Base-by-base conservation (phyloP, 257 asterid genomes). In the Solanum appendiculatum region DNA sequence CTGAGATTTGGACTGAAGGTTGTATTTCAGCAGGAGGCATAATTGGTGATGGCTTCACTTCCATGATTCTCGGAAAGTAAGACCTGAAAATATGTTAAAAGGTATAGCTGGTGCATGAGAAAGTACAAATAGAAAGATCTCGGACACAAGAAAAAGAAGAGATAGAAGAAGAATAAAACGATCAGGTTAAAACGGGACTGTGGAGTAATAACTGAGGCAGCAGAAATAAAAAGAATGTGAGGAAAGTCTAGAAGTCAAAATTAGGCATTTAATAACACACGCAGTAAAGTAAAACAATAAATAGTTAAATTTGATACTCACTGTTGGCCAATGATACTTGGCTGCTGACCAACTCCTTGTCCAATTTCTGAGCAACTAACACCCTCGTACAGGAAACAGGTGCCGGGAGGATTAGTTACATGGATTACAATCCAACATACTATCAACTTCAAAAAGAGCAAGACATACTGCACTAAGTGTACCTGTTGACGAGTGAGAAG, bases 21-120 rank as follows among this genome's bases (percentile, higher is more conserved):
- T 44, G 75, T 16, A 84, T 80, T 51, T 60, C 89, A 54, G 68
- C 88, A 46, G 88, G 89, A 88, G 34, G 48, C 58, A 88, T 58
- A 25, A 82, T 25, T 36, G 85, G 69, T 36, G 86, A 6, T 69
- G 84, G 73, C 56, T 72, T 70, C 56, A 74, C 29, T 25, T 78
- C 9, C 37, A 40, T 78, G 56, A 39, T 69, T 48, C 85, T 84
- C 85, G 7, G 86, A 81, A 80, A 31, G 37, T 13, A 84, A 81
- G 83, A 72, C 87, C 90, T 87, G 90, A 58, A 56, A 68, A 87
- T 33, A 82, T 25, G 48, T 42, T 27, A 23, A n/a, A n/a, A 11
- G 20, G 54, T 21, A 46, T 58, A 56, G 48, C 9, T 33, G 78
- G 80, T 37, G 63, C 86, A 64, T 25, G n/a, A 11, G 33, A 10